Evolutionary conservation across 2,329 filamentous ascomycete genomes (phyloP), one percentile per base, ranked within the genome.

Genomic region (Aspergillus felis): DNA sequence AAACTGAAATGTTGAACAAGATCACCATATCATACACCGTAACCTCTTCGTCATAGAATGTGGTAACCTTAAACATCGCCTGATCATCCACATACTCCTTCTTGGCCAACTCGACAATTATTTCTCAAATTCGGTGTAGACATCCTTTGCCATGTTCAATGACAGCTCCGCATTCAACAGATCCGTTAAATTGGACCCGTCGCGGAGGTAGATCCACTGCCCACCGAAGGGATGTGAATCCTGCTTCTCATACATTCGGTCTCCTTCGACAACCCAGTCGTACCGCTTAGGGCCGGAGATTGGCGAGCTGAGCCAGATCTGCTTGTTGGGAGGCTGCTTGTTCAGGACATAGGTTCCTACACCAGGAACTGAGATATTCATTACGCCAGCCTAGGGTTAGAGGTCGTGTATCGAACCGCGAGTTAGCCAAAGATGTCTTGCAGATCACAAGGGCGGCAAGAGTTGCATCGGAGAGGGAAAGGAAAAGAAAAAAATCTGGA

Each of bases 291-390:
- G 94, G 0, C 94, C 94, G 5, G 90, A 92, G 54, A 91, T 80
- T 3, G 94, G 94, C 47, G 91, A 96, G 41, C 91, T 94, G 49
- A 97, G 85, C 94, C 94, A 99, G 71, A 99, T 96, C 73, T 88
- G 94, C 81, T 92, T 94, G 81, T 97, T 97, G 22, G 93, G 92
- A 0, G 94, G 94, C 75, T 99, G 94, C 77, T 99, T 99, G 84
- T 99, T 99, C 78, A 99, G 84, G 59, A 99, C 90, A 72, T 95
- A 99, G 29, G 86, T 93, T 61, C 92, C 92, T 52, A 85, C 80
- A 12, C 82, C 79, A 1, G 86, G 84, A 66, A 90, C 85, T 6
- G 79, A 81, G 68, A 97, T 81, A 61, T 87, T 92, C 66, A 97
- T 82, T 56, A 97, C 92, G 55, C 94, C 93, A 54, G 91, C 84